A percentile compares a stretch with the other conserved stretches of the same genome.
Evolutionary conservation across 768 basidiomycete species (phyloP).

Genomic region (Pisolithus marmoratus): DNA sequence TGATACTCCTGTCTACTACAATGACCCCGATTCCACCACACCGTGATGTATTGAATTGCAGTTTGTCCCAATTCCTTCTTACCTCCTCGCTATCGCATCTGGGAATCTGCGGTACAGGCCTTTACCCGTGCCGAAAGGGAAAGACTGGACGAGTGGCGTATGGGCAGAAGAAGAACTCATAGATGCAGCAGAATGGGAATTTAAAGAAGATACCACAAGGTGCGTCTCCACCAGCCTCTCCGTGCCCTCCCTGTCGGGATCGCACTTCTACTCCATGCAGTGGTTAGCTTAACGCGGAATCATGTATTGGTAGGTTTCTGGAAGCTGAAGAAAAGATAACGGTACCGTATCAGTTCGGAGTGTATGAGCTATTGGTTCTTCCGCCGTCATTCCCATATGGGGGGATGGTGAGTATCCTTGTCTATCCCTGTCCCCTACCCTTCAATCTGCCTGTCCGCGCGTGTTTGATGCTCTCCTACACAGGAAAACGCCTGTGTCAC

Average conservation of each 20-base stretch:
- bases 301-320: constrained; percentile 50
- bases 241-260: background rate
- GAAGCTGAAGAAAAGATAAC: constrained; percentile 66
- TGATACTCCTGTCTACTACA: no score
- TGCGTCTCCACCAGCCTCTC: constrained; percentile 19
- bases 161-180: constrained; percentile 90
- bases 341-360: constrained; percentile 73
- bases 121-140: constrained; percentile 55
- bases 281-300: no score
- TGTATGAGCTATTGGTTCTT: constrained; percentile 85
- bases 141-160: constrained; percentile 75
- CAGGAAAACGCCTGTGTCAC: constrained; percentile 88
- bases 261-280: background rate
- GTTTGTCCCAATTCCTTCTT: constrained; percentile 83
- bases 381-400: constrained; percentile 94
- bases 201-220: constrained; percentile 79
- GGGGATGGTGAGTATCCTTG: constrained; percentile 55
- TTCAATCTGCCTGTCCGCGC: no score
- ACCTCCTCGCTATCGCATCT: constrained; percentile 86
- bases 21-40: no score
- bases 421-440: no score
- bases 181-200: constrained; percentile 79
- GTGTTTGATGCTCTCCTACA: background rate
- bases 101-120: constrained; percentile 75
- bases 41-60: constrained; percentile 23